Percentiles rank a stretch among this genome's conserved stretches.
These are phyloP conservation scores for Gloeopeniophorella convolvens DNA, from an alignment of 768 basidiomycete genomes.

Conservation along the genomic window DNA sequence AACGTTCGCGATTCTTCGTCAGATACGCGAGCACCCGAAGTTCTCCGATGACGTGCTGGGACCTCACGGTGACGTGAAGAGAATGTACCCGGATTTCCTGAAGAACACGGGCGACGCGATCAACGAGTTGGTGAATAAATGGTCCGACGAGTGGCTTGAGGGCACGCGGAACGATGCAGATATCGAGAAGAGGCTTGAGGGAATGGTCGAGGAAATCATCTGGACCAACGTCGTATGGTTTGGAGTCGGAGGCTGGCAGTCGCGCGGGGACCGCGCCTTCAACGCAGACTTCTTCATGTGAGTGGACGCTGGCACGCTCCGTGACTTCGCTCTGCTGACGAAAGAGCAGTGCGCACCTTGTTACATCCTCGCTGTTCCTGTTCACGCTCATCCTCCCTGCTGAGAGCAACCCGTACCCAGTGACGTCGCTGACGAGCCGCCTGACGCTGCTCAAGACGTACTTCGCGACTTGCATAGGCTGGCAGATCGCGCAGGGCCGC, in stretches of 20 bases:
- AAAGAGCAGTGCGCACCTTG: slow-evolving; percentile 57
- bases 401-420: slow-evolving; percentile 16
- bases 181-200: slow-evolving; percentile 32
- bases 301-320: slow-evolving; percentile 22
- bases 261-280: slow-evolving; percentile 31
- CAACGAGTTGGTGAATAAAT: slow-evolving; percentile 18
- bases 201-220: slow-evolving; percentile 56
- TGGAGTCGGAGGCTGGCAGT: slow-evolving; percentile 47
- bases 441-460: slow-evolving; percentile 52
- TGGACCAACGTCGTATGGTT: slow-evolving; percentile 54
- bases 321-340: no score
- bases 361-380: slow-evolving; percentile 61
- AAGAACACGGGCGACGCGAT: slow-evolving; percentile 16
- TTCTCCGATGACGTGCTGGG: no score
- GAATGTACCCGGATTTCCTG: slow-evolving; percentile 16
- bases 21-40: no score
- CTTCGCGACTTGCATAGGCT: slow-evolving; percentile 43
- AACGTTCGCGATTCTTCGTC: no score
- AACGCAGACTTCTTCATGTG: slow-evolving; percentile 57
- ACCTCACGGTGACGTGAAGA: background rate
- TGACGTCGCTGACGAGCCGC: slow-evolving; percentile 35
- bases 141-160: slow-evolving; percentile 19
- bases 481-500: slow-evolving; percentile 54
- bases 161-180: slow-evolving; percentile 14
- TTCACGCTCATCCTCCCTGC: slow-evolving; percentile 40